Evolutionary conservation across 2,329 filamentous ascomycete genomes (phyloP), one percentile per base, ranked within the genome.

Genomic region (Neopestalotiopsis sp.): DNA sequence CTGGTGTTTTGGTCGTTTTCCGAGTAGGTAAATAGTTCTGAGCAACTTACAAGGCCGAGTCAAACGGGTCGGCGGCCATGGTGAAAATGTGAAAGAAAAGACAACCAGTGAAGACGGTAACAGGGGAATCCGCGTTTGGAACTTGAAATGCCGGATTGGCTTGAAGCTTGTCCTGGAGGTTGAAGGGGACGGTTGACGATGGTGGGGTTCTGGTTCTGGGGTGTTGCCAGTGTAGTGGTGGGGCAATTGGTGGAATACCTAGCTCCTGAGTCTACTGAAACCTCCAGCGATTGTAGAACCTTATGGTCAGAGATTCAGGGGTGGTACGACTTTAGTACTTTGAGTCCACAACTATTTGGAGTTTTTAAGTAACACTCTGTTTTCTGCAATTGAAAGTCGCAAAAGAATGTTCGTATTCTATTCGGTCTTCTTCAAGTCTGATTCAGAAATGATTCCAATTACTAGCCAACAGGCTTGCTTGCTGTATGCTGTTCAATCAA

Each of bases 31-130:
- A 58, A 70, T 40, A 49, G 13, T 42, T 28, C 24, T 28, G 24
- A 28, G 24, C 24, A 28, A 75, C 90, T 81, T 86, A 94, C 92
- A 94, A 89, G 68, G 92, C 92, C 78, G 91, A 92, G 81, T 94
- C 92, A 77, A 92, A 92, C 7, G 90, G 90, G 76, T 92, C 91
- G 75, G 85, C 85, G 76, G 85, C 81, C 85, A 87, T 87, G 32
- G 61, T 74, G 73, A 67, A 3, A 38, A 53, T 53, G 7, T 53
- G 45, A 10, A 53, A 20, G 9, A 17, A 53, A 53, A n/a, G 20
- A 20, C 42, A 49, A 49, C 6, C 34, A 38, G 34, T 38, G 6
- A 38, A 13, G 67, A 32, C 13, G 30, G 59, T 74, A 71, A 62
- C 38, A 38, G n/a, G 61, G 32, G 28, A 24, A 38, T 38, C 32